Evolutionary conservation across 2,329 filamentous ascomycete species (phyloP), one percentile per base, ranked within the genome.

Genomic region (Pezizomycotina sp.): DNA sequence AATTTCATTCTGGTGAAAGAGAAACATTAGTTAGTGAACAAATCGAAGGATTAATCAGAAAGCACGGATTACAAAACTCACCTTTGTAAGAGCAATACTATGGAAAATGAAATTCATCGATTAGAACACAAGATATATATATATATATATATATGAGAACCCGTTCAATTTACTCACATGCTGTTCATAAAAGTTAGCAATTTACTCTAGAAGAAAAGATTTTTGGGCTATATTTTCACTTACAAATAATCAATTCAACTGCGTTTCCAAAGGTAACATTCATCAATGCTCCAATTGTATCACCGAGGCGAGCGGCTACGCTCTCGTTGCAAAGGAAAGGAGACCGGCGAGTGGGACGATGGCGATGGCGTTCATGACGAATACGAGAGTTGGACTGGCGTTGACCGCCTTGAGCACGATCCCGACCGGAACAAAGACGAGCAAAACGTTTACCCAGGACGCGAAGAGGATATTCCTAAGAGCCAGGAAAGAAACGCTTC

Each of bases 261-360:
- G 77, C 74, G 55, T 83, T 82, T 48, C 77, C 76, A 60, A 81
- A 80, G 6, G 76, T 80, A 42, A 81, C 72, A 51, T 81, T 82
- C 53, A 81, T 66, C 50, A 82, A 57, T 21, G 77, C 76, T 36
- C 76, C 76, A 28, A 80, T 60, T 3, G 74, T 74, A 53, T 82
- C 77, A 34, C 77, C 77, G 58, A 83, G 65, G 48, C 71, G 70
- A 47, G 66, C 66, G 30, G 77, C 76, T 39, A 82, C 77, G 38
- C 71, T 76, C 58, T 83, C 77, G 77, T 83, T 22, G 77, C 77
- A 57, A 73, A 72, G 49, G 71, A 72, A 48, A 83, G 62, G 34
- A 83, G 58, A 38, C 73, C 77, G 31, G 77, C 77, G 44, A 83
- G 62, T 16, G 77, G 77, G 41, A 83, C 68, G 51, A 83, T 77